Conservation (phyloP, 2,329 filamentous ascomycete genomes). For the Diaporthe eres region DNA sequence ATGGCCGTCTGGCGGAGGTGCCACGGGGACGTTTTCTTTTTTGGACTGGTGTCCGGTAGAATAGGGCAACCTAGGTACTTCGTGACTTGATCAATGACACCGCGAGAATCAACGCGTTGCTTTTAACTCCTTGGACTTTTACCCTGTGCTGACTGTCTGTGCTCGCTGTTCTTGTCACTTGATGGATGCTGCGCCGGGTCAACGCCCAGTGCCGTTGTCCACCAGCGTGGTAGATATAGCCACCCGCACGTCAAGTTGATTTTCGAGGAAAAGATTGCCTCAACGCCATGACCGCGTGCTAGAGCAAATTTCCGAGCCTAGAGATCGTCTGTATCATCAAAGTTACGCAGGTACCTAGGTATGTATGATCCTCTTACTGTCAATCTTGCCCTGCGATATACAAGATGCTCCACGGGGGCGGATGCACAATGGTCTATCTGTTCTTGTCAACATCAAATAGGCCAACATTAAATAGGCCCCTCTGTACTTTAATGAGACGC, state of each 20-base stretch:
- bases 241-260: fast-evolving
- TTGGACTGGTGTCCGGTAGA: not conserved
- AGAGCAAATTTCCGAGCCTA: not conserved
- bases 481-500: too few species aligned
- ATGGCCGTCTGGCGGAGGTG: not conserved
- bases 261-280: too few species aligned
- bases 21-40: not conserved
- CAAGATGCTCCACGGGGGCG: not conserved
- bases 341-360: too few species aligned
- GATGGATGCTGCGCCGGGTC: not conserved
- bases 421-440: not conserved
- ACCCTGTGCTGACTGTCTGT: not conserved
- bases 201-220: not conserved
- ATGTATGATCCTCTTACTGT: not conserved
- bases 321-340: not conserved
- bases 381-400: too few species aligned
- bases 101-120: not conserved
- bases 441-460: too few species aligned
- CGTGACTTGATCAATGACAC: not conserved
- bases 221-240: not conserved
- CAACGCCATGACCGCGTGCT: fast-evolving
- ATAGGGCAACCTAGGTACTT: not conserved
- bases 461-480: too few species aligned
- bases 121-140: not conserved
- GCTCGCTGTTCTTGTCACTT: too few species aligned